These are phyloP conservation scores for Barnettozyma sucrosica DNA, from an alignment of 805 yeast species.

Conservation along the genomic window DNA sequence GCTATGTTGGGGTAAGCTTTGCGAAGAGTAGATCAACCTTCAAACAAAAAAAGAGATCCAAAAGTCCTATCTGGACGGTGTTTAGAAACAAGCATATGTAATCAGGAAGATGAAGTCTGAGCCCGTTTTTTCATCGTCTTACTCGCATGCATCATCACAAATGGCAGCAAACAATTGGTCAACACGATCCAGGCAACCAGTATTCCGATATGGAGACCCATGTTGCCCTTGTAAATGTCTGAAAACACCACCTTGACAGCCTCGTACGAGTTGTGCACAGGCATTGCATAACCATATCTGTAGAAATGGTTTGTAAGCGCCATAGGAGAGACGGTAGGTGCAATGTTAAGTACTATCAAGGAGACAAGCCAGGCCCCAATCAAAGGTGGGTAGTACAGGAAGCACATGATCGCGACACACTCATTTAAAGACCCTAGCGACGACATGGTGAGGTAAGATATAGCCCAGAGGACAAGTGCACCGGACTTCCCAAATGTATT, in stretches of 20 bases:
- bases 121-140: slow-evolving; percentile 2
- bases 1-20: too few relatives aligned
- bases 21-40: not conserved
- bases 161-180: slow-evolving; percentile 36
- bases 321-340: slow-evolving; percentile 61
- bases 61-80: not conserved
- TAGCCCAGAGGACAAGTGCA: slow-evolving; percentile 66
- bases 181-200: slow-evolving; percentile 55
- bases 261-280: slow-evolving; percentile 60
- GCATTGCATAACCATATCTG: slow-evolving; percentile 62
- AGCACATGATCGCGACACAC: slow-evolving; percentile 44
- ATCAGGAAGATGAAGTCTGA: not conserved
- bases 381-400: slow-evolving; percentile 52
- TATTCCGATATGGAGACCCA: slow-evolving; percentile 58
- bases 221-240: slow-evolving; percentile 45
- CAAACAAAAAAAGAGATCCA: not conserved
- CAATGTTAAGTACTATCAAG: slow-evolving; percentile 58
- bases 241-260: slow-evolving; percentile 53
- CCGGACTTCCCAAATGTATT: slow-evolving; percentile 60
- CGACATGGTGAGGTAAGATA: slow-evolving; percentile 57
- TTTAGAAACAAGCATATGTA: not conserved
- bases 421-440: slow-evolving; percentile 73
- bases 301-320: slow-evolving; percentile 50
- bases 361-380: slow-evolving; percentile 67
- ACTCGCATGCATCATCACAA: slow-evolving; percentile 30